phyloP scores from a whole-genome alignment of 345 rosid genomes.

The Euclidium syriacum region DNA sequence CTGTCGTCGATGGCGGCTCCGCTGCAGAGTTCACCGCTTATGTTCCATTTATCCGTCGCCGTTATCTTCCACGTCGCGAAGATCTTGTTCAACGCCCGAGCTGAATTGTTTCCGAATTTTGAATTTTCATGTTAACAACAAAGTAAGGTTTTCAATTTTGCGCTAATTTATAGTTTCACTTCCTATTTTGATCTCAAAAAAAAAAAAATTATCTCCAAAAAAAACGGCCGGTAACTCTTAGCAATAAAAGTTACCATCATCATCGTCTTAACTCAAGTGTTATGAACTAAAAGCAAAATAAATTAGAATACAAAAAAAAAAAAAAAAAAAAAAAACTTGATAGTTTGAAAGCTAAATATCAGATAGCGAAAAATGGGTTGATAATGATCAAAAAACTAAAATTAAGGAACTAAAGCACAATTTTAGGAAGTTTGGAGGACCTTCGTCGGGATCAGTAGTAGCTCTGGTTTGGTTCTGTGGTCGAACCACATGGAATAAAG shows the following conservation, averaged over 20 bases:
- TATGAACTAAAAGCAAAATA: too few species aligned
- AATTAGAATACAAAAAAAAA: too few species aligned
- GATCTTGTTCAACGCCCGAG: slow-evolving; percentile 41
- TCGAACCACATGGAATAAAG: slow-evolving; percentile 18
- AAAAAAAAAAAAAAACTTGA: too few species aligned
- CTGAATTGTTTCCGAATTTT: slow-evolving; percentile 4
- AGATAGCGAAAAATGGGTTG: neutral
- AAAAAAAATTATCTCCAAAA: too few species aligned
- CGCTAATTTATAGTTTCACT: neutral
- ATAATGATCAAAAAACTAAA: too few species aligned
- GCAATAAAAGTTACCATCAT: neutral
- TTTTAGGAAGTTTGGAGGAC: neutral
- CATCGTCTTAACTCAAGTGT: too few species aligned
- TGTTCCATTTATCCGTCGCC: slow-evolving; percentile 39
- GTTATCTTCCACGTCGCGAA: slow-evolving; percentile 40
- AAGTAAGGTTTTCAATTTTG: too few species aligned
- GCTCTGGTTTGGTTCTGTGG: slow-evolving; percentile 24
- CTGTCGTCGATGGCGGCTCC: slow-evolving; percentile 36
- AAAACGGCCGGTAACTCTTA: too few species aligned
- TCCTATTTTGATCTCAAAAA: neutral
- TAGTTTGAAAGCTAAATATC: neutral
- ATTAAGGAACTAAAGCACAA: neutral
- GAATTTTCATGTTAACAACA: too few species aligned
- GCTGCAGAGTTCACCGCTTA: slow-evolving; percentile 50
- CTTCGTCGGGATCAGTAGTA: slow-evolving; percentile 34